phyloP scores from a whole-genome alignment of 169 alveolate genomes.

The Cryptosporidium muris region DNA sequence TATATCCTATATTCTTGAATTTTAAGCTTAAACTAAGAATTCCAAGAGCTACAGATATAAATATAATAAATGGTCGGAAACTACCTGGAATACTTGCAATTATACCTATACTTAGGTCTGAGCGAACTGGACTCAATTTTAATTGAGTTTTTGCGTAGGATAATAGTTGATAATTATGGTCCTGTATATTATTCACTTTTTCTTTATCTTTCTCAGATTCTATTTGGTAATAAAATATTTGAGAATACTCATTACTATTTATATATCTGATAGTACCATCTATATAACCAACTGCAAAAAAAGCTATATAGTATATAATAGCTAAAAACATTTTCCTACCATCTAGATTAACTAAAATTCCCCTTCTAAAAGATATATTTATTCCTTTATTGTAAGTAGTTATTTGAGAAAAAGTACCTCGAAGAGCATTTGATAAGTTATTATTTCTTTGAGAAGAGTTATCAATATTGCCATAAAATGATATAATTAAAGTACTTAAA shows the following conservation, averaged over 20 bases:
- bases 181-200: too few relatives aligned
- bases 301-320: slow-evolving; percentile 38
- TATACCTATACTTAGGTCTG: slow-evolving; percentile 6
- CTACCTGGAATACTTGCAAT: slow-evolving; percentile 53
- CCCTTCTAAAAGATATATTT: slow-evolving; percentile 34
- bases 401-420: not conserved
- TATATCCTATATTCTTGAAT: slow-evolving; percentile 48
- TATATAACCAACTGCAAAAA: slow-evolving; percentile 51
- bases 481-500: slow-evolving; percentile 21
- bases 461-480: slow-evolving; percentile 54
- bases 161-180: too few relatives aligned
- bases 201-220: too few relatives aligned
- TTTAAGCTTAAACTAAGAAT: slow-evolving; percentile 35
- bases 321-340: slow-evolving; percentile 62
- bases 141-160: too few relatives aligned
- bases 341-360: slow-evolving; percentile 23
- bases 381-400: not conserved
- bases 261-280: not conserved
- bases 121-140: too few relatives aligned
- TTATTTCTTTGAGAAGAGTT: not conserved
- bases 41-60: slow-evolving; percentile 11
- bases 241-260: too few relatives aligned
- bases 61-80: slow-evolving; percentile 28
- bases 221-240: too few relatives aligned
- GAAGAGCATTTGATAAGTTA: not conserved